phyloP scores from a whole-genome alignment of 1,139 yeast species.

The Torulaspora pretoriensis region DNA sequence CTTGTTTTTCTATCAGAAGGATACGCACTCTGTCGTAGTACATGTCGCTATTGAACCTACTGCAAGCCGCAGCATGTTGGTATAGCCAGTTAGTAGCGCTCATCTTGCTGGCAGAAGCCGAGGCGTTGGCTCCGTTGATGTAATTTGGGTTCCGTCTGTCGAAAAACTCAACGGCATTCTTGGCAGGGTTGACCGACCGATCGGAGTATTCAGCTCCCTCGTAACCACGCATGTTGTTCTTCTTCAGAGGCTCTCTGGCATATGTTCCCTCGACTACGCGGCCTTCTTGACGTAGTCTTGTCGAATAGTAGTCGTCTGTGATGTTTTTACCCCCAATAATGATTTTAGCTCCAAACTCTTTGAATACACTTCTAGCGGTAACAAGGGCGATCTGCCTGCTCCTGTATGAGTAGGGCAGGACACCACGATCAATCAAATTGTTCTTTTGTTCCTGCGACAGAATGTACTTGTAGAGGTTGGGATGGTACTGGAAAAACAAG shows the following conservation, averaged over 20 bases:
- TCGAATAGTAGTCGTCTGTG: constrained; percentile 86
- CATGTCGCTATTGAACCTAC: constrained; percentile 62
- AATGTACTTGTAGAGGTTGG: constrained; percentile 62
- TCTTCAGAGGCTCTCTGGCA: constrained; percentile 51
- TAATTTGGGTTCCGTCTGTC: constrained; percentile 32
- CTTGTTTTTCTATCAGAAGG: constrained; percentile 46
- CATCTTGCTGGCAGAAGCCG: constrained; percentile 41
- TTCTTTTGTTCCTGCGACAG: constrained; percentile 75
- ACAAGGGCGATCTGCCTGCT: constrained; percentile 87
- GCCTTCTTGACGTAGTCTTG: constrained; percentile 64
- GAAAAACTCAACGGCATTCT: constrained; percentile 34
- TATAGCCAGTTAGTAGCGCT: constrained; percentile 81
- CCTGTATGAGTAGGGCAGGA: constrained; percentile 86
- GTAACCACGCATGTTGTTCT: constrained; percentile 16
- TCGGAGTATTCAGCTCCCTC: constrained; percentile 22
- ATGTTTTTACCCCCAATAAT: constrained; percentile 77
- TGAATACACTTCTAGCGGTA: constrained; percentile 81
- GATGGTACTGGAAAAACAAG: constrained; percentile 80
- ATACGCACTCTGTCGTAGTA: constrained; percentile 54
- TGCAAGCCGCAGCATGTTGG: constrained; percentile 75
- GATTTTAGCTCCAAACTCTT: constrained; percentile 89
- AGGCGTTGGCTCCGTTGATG: constrained; percentile 40
- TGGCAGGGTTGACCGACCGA: constrained; percentile 28
- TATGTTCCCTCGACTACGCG: constrained; percentile 66
- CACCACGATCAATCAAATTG: constrained; percentile 74